Evolutionary conservation across 2,329 filamentous ascomycete species (phyloP).

Genomic region (Nigrospora sphaerica): DNA sequence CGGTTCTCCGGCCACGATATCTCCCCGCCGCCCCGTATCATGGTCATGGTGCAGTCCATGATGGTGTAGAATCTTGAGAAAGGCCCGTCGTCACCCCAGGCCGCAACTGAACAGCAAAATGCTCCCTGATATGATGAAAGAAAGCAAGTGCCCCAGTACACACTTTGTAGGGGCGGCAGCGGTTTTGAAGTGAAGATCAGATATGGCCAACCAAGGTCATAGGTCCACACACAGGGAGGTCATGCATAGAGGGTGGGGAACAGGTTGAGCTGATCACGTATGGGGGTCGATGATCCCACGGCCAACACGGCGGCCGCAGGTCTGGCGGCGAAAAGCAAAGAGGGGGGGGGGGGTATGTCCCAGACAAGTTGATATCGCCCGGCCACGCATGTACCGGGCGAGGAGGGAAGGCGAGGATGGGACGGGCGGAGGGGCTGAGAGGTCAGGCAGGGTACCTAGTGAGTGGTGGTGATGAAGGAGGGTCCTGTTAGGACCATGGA

Average conservation of each 20-base stretch:
- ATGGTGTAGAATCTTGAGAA: slow-evolving; percentile 3
- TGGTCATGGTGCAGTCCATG: slow-evolving; percentile 39
- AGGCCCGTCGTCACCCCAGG: neutral
- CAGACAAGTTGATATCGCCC: slow-evolving; percentile 15
- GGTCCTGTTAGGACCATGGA: slow-evolving; percentile 19
- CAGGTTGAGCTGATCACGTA: slow-evolving; percentile 12
- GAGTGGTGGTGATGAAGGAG: slow-evolving; percentile 17
- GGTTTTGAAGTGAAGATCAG: slow-evolving; percentile 14
- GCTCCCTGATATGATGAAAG: neutral
- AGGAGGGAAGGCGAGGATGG: slow-evolving; percentile 6
- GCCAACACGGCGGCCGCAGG: neutral
- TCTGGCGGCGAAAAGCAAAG: neutral
- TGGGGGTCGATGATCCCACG: slow-evolving; percentile 1
- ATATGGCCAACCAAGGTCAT: slow-evolving; percentile 13
- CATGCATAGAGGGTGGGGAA: slow-evolving; percentile 13
- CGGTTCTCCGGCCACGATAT: slow-evolving; percentile 38
- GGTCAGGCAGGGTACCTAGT: slow-evolving; percentile 19
- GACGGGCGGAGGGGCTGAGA: slow-evolving; percentile 21
- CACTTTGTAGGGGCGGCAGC: neutral
- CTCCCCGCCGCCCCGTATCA: slow-evolving; percentile 33
- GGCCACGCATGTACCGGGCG: neutral
- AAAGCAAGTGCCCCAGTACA: slow-evolving; percentile 4
- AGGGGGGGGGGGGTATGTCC: slow-evolving; percentile 5
- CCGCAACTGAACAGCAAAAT: neutral
- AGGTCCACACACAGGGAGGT: slow-evolving; percentile 12